Percentiles rank a stretch among this genome's conserved stretches.
These are phyloP conservation scores for Lantana camara DNA, from an alignment of 257 asterid species.

Conservation along the genomic window DNA sequence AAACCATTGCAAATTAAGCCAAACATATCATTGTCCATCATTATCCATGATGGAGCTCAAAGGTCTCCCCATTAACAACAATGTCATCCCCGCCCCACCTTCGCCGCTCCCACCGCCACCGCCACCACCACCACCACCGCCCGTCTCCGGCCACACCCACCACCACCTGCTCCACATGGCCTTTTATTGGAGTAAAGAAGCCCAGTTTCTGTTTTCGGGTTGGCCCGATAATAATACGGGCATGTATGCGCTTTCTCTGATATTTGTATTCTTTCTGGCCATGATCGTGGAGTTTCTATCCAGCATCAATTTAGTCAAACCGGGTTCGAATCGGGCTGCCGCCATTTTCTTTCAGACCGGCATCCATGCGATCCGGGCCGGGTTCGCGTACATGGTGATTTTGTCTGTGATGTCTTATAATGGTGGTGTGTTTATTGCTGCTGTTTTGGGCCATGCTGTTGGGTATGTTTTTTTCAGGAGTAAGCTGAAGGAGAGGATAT, in stretches of 20 bases:
- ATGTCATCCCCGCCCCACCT: slow-evolving; percentile 30
- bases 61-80: slow-evolving; percentile 32
- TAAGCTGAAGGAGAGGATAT: slow-evolving; percentile 14
- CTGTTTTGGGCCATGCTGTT: slow-evolving; percentile 68
- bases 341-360: slow-evolving; percentile 56
- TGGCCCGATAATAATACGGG: slow-evolving; percentile 59
- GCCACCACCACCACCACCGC: slow-evolving; percentile 30
- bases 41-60: slow-evolving; percentile 27
- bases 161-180: slow-evolving; percentile 35
- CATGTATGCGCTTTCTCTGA: slow-evolving; percentile 66
- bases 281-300: slow-evolving; percentile 56
- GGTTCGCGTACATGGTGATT: slow-evolving; percentile 71
- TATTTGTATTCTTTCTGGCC: slow-evolving; percentile 60
- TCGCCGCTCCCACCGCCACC: slow-evolving; percentile 14
- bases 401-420: slow-evolving; percentile 77
- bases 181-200: slow-evolving; percentile 55
- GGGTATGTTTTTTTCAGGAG: slow-evolving; percentile 65
- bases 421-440: slow-evolving; percentile 71
- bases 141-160: slow-evolving; percentile 31
- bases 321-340: slow-evolving; percentile 55
- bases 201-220: slow-evolving; percentile 43
- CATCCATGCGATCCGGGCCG: slow-evolving; percentile 64
- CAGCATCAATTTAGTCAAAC: slow-evolving; percentile 50
- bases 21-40: background rate
- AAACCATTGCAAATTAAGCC: slow-evolving; percentile 4